Evolutionary conservation across 441 rosid species (phyloP), one percentile per base, ranked within the genome.

Genomic region (Jatropha multifida): DNA sequence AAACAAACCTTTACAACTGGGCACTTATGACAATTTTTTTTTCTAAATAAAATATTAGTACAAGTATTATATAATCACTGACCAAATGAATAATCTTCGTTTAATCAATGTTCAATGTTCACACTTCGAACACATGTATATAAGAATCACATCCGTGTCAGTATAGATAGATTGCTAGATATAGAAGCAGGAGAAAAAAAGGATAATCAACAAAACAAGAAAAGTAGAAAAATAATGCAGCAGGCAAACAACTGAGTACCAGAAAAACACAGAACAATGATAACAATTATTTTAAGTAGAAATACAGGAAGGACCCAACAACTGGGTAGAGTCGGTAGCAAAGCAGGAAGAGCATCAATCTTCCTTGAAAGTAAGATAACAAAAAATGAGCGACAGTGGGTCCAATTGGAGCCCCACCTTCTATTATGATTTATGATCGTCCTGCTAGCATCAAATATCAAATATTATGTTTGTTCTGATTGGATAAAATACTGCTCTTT

Each of bases 331-430:
- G 59, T 63, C 15, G 55, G 73, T 40, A 60, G 70, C 40, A 41
- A 40, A 52, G 66, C 40, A 41, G 26, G 70, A 56, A 18, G 41
- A 66, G 74, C 73, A 65, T 58, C 65, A 83, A 80, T 70, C 77
- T 80, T 67, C 69, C 79, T 75, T 73, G 68, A 60, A 78, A 68
- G 72, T 59, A 80, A 69, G 81, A 78, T 61, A 41, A 54, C 51
- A 40, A 68, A 68, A 72, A 66, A 46, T 58, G 59, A 76, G 77
- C 51, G 41, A 51, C 54, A 40, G 74, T 75, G 78, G 82, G 80
- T 70, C 83, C 58, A 70, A 77, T 52, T 73, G 64, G 82, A 71
- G 62, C 74, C 68, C 56, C 54, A 32, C n/a, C 7, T 27, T 44
- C 54, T 71, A 68, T 71, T 62, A 77, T 70, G 71, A 72, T 70